These are phyloP conservation scores for Emericellopsis atlantica DNA, from an alignment of 2,329 filamentous ascomycete genomes.

Conservation along the genomic window DNA sequence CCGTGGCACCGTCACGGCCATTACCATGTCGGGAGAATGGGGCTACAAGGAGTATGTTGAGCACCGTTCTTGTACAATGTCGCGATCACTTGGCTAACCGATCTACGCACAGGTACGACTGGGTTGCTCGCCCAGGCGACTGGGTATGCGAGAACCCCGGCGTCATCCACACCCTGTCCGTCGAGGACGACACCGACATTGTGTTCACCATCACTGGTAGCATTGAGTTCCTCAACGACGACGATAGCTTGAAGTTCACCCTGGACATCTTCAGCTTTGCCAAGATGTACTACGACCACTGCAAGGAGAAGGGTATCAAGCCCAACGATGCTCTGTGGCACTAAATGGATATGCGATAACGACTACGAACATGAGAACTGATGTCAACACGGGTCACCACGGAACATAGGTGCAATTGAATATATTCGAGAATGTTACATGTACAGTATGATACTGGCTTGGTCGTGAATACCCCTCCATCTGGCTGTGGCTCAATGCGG, in stretches of 20 bases:
- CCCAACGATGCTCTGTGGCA: constrained; percentile 6
- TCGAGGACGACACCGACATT: constrained; percentile 10
- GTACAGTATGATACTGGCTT: background rate
- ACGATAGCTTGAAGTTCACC: constrained; percentile 9
- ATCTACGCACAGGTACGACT: constrained; percentile 9
- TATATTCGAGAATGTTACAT: background rate
- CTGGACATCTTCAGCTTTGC: constrained; percentile 11
- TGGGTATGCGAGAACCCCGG: constrained; percentile 12
- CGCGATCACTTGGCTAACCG: background rate
- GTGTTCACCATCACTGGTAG: constrained; percentile 11
- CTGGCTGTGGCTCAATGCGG: too few species aligned
- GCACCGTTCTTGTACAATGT: background rate
- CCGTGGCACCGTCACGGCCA: constrained; percentile 5
- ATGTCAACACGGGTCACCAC: background rate
- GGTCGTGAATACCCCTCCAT: background rate
- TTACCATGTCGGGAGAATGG: constrained; percentile 11
- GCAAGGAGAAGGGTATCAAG: constrained; percentile 5
- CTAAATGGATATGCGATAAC: constrained; percentile 1
- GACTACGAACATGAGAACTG: background rate
- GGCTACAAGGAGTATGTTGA: constrained; percentile 7
- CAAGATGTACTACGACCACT: constrained; percentile 6
- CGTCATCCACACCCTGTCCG: constrained; percentile 10
- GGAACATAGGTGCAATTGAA: background rate
- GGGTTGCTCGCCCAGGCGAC: constrained; percentile 11
- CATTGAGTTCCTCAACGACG: constrained; percentile 12